phyloP scores from a whole-genome alignment of 805 yeast species.

The Naumovozyma castellii region DNA sequence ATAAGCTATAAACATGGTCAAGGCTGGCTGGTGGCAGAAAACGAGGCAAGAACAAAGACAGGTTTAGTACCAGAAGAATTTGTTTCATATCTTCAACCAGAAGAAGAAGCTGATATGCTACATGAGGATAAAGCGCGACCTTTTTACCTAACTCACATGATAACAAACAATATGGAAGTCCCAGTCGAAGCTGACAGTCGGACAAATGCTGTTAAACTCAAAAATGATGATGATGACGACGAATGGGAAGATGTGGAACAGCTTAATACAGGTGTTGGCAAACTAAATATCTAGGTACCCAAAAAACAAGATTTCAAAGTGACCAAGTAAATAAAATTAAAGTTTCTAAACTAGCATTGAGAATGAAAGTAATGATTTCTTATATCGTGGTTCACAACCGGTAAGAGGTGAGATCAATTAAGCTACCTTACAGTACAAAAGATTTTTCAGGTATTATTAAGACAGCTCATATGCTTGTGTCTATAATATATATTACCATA shows the following conservation, averaged over 20 bases:
- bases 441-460: background rate
- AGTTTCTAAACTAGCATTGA: no score
- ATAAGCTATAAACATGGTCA: conserved; percentile 90
- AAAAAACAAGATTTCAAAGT: conserved; percentile 34
- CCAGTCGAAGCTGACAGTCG: conserved; percentile 1
- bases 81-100: conserved; percentile 43
- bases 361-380: no score
- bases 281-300: conserved; percentile 23
- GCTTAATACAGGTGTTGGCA: conserved; percentile 29
- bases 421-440: no score
- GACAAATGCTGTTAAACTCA: conserved; percentile 15
- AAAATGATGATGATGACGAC: conserved; percentile 17
- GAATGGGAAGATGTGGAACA: conserved; percentile 34
- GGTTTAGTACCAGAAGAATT: conserved; percentile 95
- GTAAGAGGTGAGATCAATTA: no score
- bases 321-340: conserved; percentile 82
- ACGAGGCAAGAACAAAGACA: conserved; percentile 38
- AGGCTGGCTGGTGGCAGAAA: conserved; percentile 93
- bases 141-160: conserved; percentile 35
- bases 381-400: no score
- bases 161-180: conserved; percentile 21
- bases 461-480: background rate
- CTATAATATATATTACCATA: background rate
- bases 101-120: conserved; percentile 15
- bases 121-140: conserved; percentile 34